Base-by-base conservation (phyloP, 352 stramenopile species). In the Pythium utonaiense region DNA sequence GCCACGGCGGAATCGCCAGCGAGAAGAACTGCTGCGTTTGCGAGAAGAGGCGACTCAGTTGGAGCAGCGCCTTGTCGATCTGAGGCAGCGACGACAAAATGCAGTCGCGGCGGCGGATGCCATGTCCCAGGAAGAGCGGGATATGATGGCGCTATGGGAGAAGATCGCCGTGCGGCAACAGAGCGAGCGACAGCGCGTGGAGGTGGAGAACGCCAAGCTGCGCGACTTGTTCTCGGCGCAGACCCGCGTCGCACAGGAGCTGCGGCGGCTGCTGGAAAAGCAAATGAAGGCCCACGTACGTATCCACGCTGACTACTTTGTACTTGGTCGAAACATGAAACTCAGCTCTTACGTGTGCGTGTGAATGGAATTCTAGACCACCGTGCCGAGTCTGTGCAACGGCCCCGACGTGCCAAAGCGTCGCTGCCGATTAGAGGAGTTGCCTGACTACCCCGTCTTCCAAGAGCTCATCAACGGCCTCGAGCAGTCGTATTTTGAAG, bases 11-110 rank as follows among this genome's bases (percentile, higher is more conserved):
- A 62, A 67, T 36, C 60, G 60, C 49, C 60, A 67, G 36, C 53
- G 60, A 28, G 53, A 73, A 8, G 73, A 81, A 44, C 60, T 80
- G 12, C 22, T 76, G 9, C 75, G 71, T 36, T 59, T 84, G 42
- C 70, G 64, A 5, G 56, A 77, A 8, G 73, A 73, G 53, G 72
- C 71, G 21, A 52, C 36, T 1, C 52, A 74, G n/a, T 47, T 83
- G 50, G 62, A 78, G 40, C 28, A 52, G 21, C 42, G 69, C 10
- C 25, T 80, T 6, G 38, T 9, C 21, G 59, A 60, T 13, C 36
- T 66, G 41, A 49, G 54, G 50, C 30, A 56, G 33, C 59, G 59
- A 5, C 59, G 52, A 30, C 57, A 59, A 16, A 59, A 21, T 27
- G 49, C 49, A 1, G 58, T 50, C 1, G 49, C 58, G 13, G 50